Evolutionary conservation across 2,329 filamentous ascomycete species (phyloP).

Genomic region (Sphaceloma murrayae): DNA sequence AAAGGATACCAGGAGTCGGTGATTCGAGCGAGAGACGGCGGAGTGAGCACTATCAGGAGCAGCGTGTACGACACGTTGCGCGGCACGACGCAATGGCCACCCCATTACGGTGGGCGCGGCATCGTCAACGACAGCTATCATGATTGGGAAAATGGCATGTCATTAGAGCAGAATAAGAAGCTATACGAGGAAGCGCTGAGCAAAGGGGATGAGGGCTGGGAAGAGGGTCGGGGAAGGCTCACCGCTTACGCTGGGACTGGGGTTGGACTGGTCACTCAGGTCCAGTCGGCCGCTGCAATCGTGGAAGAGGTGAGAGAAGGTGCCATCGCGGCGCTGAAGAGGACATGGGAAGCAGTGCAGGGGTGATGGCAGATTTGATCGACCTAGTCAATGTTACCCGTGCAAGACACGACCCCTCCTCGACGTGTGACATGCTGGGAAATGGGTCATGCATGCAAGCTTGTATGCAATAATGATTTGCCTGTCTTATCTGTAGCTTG

Average conservation of each 20-base stretch:
- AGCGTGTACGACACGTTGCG: conserved; percentile 45
- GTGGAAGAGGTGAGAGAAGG: conserved; percentile 38
- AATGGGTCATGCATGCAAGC: not conserved
- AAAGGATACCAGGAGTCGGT: conserved; percentile 40
- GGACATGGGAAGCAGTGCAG: conserved; percentile 13
- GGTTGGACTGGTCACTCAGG: conserved; percentile 47
- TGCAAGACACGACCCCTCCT: too few relatives aligned
- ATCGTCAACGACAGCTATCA: conserved; percentile 46
- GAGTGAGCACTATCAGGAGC: conserved; percentile 40
- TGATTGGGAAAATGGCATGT: conserved; percentile 32
- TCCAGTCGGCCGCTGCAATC: conserved; percentile 44
- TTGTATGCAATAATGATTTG: too few relatives aligned
- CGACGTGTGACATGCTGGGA: not conserved
- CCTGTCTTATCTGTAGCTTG: too few relatives aligned
- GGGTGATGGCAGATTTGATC: not conserved
- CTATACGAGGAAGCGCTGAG: conserved; percentile 40
- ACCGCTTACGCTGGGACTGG: conserved; percentile 54
- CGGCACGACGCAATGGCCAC: conserved; percentile 50
- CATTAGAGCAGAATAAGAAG: conserved; percentile 34
- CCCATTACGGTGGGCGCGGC: conserved; percentile 47
- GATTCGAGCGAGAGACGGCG: conserved; percentile 41
- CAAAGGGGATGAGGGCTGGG: conserved; percentile 41
- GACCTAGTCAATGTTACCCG: too few relatives aligned
- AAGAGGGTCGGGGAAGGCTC: conserved; percentile 43
- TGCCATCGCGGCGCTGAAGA: conserved; percentile 26